phyloP scores from a whole-genome alignment of 164 flowering plant species.

The Aristolochia fimbriata region DNA sequence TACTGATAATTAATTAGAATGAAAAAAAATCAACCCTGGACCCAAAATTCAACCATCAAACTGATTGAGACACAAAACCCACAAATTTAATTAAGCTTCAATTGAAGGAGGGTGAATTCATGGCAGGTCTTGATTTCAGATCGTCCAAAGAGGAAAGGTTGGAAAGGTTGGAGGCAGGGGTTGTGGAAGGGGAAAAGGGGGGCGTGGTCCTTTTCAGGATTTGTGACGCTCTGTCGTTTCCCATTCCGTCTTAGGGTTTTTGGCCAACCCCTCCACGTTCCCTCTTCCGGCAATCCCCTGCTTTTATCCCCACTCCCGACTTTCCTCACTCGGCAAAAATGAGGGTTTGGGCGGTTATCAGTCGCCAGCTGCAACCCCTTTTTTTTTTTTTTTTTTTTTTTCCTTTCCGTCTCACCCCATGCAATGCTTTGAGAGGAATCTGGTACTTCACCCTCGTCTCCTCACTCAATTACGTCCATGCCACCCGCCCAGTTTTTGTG shows the following conservation, averaged over 20 bases:
- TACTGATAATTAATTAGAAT: too few relatives aligned
- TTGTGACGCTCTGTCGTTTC: slow-evolving; percentile 23
- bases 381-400: too few relatives aligned
- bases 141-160: too few relatives aligned
- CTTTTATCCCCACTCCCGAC: slow-evolving; percentile 11
- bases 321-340: slow-evolving; percentile 5
- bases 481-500: background rate
- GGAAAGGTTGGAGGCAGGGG: background rate
- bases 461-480: background rate
- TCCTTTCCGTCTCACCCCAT: too few relatives aligned
- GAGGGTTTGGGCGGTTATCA: slow-evolving; percentile 15
- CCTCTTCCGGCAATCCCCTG: slow-evolving; percentile 7
- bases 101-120: too few relatives aligned
- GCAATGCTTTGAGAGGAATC: background rate
- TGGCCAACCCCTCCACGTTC: slow-evolving; percentile 13
- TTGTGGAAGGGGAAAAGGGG: background rate
- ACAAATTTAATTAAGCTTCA: too few relatives aligned
- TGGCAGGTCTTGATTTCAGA: background rate
- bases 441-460: background rate
- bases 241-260: slow-evolving; percentile 17
- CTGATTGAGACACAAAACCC: too few relatives aligned
- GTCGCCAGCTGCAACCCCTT: slow-evolving; percentile 13
- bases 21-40: too few relatives aligned
- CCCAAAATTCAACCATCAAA: too few relatives aligned
- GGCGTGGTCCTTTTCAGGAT: slow-evolving; percentile 8